Evolutionary conservation across 768 basidiomycete species (phyloP).

Genomic region (Pleurotus pulmonarius): DNA sequence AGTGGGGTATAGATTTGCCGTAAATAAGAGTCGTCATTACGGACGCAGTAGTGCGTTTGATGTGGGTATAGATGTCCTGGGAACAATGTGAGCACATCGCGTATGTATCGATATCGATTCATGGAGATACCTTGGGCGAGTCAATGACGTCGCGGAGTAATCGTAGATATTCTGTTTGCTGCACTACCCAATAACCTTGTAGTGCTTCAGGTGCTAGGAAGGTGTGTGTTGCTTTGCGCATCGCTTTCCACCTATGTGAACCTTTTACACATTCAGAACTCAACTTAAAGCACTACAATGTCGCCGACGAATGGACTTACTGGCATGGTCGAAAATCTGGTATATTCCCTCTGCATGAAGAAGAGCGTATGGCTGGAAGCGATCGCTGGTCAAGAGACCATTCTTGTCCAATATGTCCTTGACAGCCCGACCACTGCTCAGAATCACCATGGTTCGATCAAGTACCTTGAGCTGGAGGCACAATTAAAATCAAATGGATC

Average conservation of each 20-base stretch:
- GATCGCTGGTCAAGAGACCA: slow-evolving; percentile 17
- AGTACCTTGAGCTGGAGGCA: slow-evolving; percentile 18
- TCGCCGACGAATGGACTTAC: too few species aligned
- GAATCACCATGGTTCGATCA: slow-evolving; percentile 17
- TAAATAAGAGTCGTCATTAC: slow-evolving; percentile 11
- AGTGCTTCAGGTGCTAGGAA: slow-evolving; percentile 17
- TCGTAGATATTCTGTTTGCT: slow-evolving; percentile 22
- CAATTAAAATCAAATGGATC: neutral
- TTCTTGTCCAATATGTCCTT: slow-evolving; percentile 25
- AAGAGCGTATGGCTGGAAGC: slow-evolving; percentile 17
- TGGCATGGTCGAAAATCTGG: neutral
- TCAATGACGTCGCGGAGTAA: slow-evolving; percentile 25
- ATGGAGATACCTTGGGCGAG: slow-evolving; percentile 18
- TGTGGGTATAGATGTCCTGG: slow-evolving; percentile 7
- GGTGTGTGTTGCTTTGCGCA: slow-evolving; percentile 13
- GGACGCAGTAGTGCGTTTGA: slow-evolving; percentile 9
- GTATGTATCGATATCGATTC: neutral
- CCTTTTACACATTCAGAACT: too few species aligned
- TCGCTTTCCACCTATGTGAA: slow-evolving; percentile 4
- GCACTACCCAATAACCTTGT: slow-evolving; percentile 16
- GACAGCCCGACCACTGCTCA: slow-evolving; percentile 16
- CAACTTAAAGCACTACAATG: too few species aligned
- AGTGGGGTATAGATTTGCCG: slow-evolving; percentile 10
- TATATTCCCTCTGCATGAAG: neutral
- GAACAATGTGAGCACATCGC: neutral